Evolutionary conservation across 345 rosid species (phyloP).

Genomic region (Euphorbia pulcherrima): DNA sequence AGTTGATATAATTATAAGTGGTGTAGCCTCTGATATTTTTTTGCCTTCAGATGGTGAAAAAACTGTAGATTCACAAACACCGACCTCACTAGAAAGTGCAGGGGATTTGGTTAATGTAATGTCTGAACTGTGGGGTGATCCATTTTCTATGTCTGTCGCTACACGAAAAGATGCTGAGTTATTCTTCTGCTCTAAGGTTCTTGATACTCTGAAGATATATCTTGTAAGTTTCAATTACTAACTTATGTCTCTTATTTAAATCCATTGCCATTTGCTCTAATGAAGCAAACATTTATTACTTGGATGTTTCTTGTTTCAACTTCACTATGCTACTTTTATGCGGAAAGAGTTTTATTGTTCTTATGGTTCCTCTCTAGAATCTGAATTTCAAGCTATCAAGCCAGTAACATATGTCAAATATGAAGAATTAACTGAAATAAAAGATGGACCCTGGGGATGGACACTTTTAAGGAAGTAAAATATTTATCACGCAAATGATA

Average conservation of each 20-base stretch:
- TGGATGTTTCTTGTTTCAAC: background rate
- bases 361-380: background rate
- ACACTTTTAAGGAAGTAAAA: background rate
- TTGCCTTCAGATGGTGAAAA: constrained; percentile 32
- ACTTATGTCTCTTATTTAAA: constrained; percentile 9
- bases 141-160: constrained; percentile 26
- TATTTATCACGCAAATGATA: background rate
- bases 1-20: constrained; percentile 57
- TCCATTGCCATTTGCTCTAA: constrained; percentile 11
- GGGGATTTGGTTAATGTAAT: constrained; percentile 42
- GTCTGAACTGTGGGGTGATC: constrained; percentile 68
- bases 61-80: constrained; percentile 24
- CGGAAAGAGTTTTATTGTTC: background rate
- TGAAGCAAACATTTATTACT: background rate
- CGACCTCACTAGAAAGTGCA: constrained; percentile 37
- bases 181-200: constrained; percentile 60
- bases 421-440: background rate
- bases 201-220: constrained; percentile 67
- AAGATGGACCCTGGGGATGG: background rate
- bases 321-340: background rate
- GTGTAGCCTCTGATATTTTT: constrained; percentile 36
- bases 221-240: constrained; percentile 43
- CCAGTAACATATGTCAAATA: background rate
- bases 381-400: background rate
- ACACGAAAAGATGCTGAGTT: constrained; percentile 55